These are phyloP conservation scores for Fusarium sp. DNA, from an alignment of 2,329 filamentous ascomycete genomes.

Conservation along the genomic window DNA sequence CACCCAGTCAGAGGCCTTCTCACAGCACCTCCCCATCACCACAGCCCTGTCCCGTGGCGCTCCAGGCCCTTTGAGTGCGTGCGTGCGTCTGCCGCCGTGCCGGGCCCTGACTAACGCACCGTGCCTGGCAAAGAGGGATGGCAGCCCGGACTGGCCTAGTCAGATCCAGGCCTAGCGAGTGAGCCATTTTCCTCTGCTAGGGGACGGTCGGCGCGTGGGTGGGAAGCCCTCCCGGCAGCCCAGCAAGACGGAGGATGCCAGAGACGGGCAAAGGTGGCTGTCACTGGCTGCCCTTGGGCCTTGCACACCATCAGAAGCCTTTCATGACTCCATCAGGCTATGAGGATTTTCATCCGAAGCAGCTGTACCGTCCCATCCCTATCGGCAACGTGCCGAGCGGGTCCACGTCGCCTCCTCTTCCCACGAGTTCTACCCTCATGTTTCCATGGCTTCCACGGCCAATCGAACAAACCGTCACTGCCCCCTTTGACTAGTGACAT, in stretches of 20 bases:
- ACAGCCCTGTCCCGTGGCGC: conserved; percentile 4
- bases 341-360: conserved; percentile 23
- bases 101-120: conserved; percentile 45
- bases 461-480: not conserved
- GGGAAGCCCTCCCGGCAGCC: not conserved
- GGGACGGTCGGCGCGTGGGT: conserved; percentile 2
- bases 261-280: not conserved
- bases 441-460: not conserved
- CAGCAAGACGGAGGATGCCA: conserved; percentile 12
- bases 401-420: conserved; percentile 17
- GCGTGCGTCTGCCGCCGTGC: conserved; percentile 39
- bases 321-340: not conserved
- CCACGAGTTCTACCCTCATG: conserved; percentile 2
- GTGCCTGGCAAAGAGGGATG: conserved; percentile 36
- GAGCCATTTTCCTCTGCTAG: conserved; percentile 43
- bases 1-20: conserved; percentile 29
- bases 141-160: conserved; percentile 18
- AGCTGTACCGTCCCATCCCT: conserved; percentile 12
- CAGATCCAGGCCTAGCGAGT: conserved; percentile 28
- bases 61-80: conserved; percentile 40
- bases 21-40: conserved; percentile 22
- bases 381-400: conserved; percentile 40
- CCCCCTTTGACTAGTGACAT: conserved; percentile 29
- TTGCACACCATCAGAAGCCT: conserved; percentile 16
- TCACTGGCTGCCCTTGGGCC: conserved; percentile 28